Base-by-base conservation (phyloP, 306 rosid genomes). In the Adenanthera pavonina region DNA sequence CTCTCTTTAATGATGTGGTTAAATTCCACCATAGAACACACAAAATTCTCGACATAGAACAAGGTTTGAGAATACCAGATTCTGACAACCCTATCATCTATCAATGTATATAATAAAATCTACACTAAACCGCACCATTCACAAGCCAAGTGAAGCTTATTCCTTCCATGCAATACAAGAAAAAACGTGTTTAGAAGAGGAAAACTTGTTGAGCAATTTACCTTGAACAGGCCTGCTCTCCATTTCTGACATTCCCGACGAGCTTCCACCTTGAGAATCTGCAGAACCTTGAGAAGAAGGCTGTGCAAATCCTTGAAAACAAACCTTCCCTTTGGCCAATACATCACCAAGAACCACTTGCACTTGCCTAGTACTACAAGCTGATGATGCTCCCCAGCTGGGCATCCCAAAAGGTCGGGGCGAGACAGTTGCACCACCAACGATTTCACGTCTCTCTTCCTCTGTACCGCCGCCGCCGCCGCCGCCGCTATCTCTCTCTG, bases 181-280 rank as follows among this genome's bases (percentile, higher is more conserved):
- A 25, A 25, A 25, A 25, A 25, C 30, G 30, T 25, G 30, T 25
- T 25, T 25, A 25, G 30, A 25, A 43, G 15, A 19, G 34, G 43
- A 14, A 14, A 44, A 70, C 40, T 53, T 34, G 4, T 9, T 77
- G 15, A 44, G 8, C 16, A 43, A 69, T 62, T 81, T 69, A 95
- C 99, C 98, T 88, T 86, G 86, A 76, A 83, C 78, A 75, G 86
- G 77, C 72, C 87, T 95, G 79, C 92, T 92, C 80, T 95, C 97
- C 90, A 90, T 79, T 82, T 95, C 99, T 53, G 98, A 90, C 82
- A 88, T 57, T 72, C 92, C 95, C 8, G 97, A 89, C 7, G 96
- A 93, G 87, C 97, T 92, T 82, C 97, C 97, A 0, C 97, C 92
- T 62, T 87, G 97, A 0, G 99, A 92, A 78, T 91, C 98, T 4